A percentile compares a stretch with the other conserved stretches of the same genome.
Evolutionary conservation across 1,284 basidiomycete species (phyloP).

Genomic region (Ganoderma leucocontextum): DNA sequence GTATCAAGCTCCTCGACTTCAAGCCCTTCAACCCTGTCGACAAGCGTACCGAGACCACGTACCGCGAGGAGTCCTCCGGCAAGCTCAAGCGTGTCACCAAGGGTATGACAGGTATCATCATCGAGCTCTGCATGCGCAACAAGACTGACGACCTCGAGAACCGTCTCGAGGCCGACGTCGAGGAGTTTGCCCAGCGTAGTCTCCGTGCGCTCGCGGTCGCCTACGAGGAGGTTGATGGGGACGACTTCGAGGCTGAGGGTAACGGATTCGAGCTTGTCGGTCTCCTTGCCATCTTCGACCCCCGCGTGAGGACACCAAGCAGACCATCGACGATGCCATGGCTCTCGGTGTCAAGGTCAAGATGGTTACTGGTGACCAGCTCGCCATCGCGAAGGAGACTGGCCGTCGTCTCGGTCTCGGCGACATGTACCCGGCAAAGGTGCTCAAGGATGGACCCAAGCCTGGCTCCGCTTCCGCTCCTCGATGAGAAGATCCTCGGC

Average conservation of each 20-base stretch:
- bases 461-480: constrained; percentile 80
- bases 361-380: constrained; percentile 99
- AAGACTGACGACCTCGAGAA: constrained; percentile 94
- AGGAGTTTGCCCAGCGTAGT: constrained; percentile 96
- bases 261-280: constrained; percentile 98
- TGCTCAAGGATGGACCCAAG: constrained; percentile 89
- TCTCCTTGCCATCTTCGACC: constrained; percentile 97
- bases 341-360: constrained; percentile 98
- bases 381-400: constrained; percentile 99
- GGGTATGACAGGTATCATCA: constrained; percentile 98
- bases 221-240: constrained; percentile 90
- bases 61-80: constrained; percentile 91
- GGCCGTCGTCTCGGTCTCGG: constrained; percentile 96
- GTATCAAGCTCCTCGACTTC: constrained; percentile 97
- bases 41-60: constrained; percentile 99
- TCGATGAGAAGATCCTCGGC: constrained; percentile 95
- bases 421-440: constrained; percentile 97
- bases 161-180: constrained; percentile 92
- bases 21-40: constrained; percentile 99
- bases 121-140: constrained; percentile 96
- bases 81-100: constrained; percentile 98
- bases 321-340: constrained; percentile 97
- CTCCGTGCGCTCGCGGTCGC: constrained; percentile 98
- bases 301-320: constrained; percentile 98
- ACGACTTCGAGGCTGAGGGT: constrained; percentile 84